Conservation (phyloP, 31 red algal species). For the Porphyra umbilicalis region DNA sequence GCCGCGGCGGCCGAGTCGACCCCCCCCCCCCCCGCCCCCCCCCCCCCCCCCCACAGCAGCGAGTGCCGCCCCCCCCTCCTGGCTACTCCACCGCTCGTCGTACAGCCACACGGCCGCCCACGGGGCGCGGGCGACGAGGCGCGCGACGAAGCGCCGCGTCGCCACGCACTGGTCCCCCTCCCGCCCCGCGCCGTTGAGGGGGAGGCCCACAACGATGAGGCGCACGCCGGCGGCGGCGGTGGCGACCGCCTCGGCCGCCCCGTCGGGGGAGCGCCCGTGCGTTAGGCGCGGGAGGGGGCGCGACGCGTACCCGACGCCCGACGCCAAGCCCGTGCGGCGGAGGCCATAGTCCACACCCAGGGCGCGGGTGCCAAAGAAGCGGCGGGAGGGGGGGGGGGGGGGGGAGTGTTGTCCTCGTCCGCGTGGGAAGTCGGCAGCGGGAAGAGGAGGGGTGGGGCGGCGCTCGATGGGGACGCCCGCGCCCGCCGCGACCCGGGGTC, state of each 20-base stretch:
- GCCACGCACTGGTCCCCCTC: slow-evolving; percentile 15
- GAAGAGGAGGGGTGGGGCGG: not conserved
- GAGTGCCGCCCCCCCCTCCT: not conserved
- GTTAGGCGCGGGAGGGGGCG: slow-evolving; percentile 25
- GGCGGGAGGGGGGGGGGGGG: not conserved
- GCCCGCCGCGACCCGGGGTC: not conserved
- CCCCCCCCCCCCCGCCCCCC: not conserved
- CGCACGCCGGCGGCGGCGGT: slow-evolving; percentile 11
- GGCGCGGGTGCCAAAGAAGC: slow-evolving; percentile 14
- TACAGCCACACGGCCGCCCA: slow-evolving; percentile 34
- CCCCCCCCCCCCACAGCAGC: not conserved
- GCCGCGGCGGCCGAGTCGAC: slow-evolving; percentile 23
- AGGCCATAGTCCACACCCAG: slow-evolving; percentile 54
- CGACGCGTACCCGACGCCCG: slow-evolving; percentile 27
- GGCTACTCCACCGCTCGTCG: slow-evolving; percentile 23
- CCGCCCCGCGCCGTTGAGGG: slow-evolving; percentile 7
- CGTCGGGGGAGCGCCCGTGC: slow-evolving; percentile 7
- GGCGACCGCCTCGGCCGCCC: slow-evolving; percentile 15
- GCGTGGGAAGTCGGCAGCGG: not conserved
- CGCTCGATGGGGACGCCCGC: not conserved
- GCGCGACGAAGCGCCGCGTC: slow-evolving; percentile 24
- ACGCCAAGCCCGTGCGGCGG: slow-evolving; percentile 35
- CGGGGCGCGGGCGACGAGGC: slow-evolving; percentile 9
- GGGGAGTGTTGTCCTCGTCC: not conserved
- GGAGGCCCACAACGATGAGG: slow-evolving; percentile 33